These are phyloP conservation scores for Chlamydomonas sp. DNA, from an alignment of 139 green algal species.

Conservation along the genomic window DNA sequence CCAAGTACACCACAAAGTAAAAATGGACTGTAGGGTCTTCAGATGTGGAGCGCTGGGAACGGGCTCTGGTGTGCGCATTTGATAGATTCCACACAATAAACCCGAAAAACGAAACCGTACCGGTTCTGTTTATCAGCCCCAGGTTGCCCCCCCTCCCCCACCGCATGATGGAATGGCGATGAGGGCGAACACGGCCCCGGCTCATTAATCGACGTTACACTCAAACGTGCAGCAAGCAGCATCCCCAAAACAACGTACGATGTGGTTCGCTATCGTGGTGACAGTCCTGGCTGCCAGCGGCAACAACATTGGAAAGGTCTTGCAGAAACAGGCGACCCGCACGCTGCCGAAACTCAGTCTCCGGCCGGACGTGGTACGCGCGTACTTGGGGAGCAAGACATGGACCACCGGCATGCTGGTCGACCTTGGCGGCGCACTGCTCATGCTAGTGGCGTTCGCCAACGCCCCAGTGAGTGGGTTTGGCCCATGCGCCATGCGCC, in stretches of 20 bases:
- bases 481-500: background rate
- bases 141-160: background rate
- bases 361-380: slow-evolving; percentile 45
- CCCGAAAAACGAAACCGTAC: too few relatives aligned
- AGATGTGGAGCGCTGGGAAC: too few relatives aligned
- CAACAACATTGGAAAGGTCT: slow-evolving; percentile 80
- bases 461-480: slow-evolving; percentile 55
- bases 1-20: too few relatives aligned
- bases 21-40: too few relatives aligned
- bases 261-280: slow-evolving; percentile 13
- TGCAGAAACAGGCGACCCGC: slow-evolving; percentile 78
- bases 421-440: slow-evolving; percentile 68
- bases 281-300: slow-evolving; percentile 36
- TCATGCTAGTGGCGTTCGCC: slow-evolving; percentile 79
- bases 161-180: background rate
- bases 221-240: background rate
- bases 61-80: too few relatives aligned
- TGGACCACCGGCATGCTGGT: slow-evolving; percentile 64
- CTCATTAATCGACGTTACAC: background rate
- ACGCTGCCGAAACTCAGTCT: slow-evolving; percentile 45
- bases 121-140: background rate
- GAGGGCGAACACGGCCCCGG: background rate
- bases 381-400: slow-evolving; percentile 47
- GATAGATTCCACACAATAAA: too few relatives aligned
- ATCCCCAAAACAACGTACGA: background rate